Percentiles rank a stretch among this genome's conserved stretches.
These are phyloP conservation scores for Aureococcus anophagefferens DNA, from an alignment of 108 stramenopile species.

Conservation along the genomic window DNA sequence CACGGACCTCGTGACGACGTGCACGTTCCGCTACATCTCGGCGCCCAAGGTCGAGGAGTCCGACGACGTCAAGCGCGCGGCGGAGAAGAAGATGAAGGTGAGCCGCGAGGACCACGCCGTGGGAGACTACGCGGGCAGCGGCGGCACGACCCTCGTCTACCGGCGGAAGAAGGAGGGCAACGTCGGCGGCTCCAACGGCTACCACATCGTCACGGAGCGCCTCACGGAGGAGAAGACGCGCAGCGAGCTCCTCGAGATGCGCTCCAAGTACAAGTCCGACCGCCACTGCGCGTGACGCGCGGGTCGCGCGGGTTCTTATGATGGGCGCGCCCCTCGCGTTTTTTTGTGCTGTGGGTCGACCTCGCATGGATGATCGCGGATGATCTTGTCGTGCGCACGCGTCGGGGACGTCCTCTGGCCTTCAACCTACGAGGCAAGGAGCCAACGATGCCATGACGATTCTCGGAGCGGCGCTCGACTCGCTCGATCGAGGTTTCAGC, in stretches of 20 bases:
- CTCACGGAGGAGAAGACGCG: slow-evolving; percentile 19
- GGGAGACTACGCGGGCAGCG: slow-evolving; percentile 21
- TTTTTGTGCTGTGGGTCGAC: no score
- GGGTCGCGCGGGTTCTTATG: no score
- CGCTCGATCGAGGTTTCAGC: no score
- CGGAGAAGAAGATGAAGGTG: slow-evolving; percentile 20
- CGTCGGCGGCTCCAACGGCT: slow-evolving; percentile 22
- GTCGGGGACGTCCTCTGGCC: no score
- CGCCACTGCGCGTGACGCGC: slow-evolving; percentile 31
- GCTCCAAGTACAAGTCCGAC: slow-evolving; percentile 40
- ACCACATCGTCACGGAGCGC: slow-evolving; percentile 13
- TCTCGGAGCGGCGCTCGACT: no score
- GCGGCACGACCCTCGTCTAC: slow-evolving; percentile 32
- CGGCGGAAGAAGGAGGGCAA: slow-evolving; percentile 23
- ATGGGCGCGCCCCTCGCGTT: no score
- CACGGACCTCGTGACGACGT: slow-evolving; percentile 39
- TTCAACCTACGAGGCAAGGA: no score
- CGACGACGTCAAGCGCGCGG: slow-evolving; percentile 18
- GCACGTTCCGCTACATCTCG: slow-evolving; percentile 38
- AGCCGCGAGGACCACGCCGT: neutral
- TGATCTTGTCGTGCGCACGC: no score
- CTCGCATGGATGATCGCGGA: no score
- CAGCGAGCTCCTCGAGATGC: slow-evolving; percentile 36
- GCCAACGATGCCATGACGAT: no score
- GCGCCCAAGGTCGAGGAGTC: slow-evolving; percentile 28